Base-by-base conservation (phyloP, 2,329 filamentous ascomycete species). In the Teratosphaeriaceae sp. region DNA sequence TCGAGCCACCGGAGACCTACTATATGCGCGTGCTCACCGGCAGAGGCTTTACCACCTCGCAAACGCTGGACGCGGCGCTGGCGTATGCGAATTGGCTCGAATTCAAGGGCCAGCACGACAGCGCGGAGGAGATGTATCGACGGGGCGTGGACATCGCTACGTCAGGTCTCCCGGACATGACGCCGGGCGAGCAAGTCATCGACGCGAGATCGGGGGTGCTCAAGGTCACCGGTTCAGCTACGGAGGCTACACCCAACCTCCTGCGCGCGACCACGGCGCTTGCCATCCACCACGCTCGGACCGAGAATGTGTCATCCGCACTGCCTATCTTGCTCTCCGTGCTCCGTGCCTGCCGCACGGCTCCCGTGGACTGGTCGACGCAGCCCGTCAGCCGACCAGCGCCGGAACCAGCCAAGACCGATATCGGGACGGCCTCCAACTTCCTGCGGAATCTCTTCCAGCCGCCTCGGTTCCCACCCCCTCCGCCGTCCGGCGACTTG, bases 291-390 rank as follows among this genome's bases (percentile, higher is more conserved):
- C 79, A 83, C 52, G 90, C 89, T 5, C 75, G 79, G 34, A 74
- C 72, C 43, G 82, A 79, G 15, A 76, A 88, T 51, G 60, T 88
- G 15, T 65, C 78, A 5, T 66, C 73, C 3, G 87, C 90, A 1
- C 75, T 97, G 1, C 86, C 90, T 2, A 85, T 94, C 40, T 84
- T 94, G 56, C 74, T 94, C 30, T 94, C 88, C 21, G 71, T 94
- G 33, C 79, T 97, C 9, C 81, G 86, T 51, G 85, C 88, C 7
- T 80, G 88, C 19, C 80, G 85, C 16, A 64, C 64, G 29, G 64
- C 81, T 55, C 58, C 80, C 34, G 57, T 67, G 2, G 48, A 46
- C 50, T 61, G 15, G 57, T 43, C 22, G 8, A 55, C 63, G 13
- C 63, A 26, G 26, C 24, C 40, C 3, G n/a, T 24, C 6, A 38